Conservation (phyloP, 352 stramenopile genomes). For the Pythium aristosporum region DNA sequence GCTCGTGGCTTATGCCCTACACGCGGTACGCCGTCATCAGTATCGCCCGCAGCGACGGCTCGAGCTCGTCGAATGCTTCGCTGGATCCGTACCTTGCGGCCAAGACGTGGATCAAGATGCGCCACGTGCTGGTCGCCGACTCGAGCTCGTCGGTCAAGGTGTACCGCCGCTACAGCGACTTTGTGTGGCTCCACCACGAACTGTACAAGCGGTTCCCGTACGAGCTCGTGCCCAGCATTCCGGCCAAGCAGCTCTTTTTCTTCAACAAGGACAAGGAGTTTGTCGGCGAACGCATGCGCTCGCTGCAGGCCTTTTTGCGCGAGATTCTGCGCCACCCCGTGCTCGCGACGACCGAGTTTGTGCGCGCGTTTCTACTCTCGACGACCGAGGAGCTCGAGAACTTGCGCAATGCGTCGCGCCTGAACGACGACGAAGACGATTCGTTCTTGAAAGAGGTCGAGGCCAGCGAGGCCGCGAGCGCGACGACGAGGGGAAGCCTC, state of each 20-base stretch:
- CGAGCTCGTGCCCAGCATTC: slow-evolving; percentile 70
- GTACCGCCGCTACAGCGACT: slow-evolving; percentile 85
- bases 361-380: slow-evolving; percentile 70
- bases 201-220: slow-evolving; percentile 69
- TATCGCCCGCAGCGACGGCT: slow-evolving; percentile 51
- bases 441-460: slow-evolving; percentile 39
- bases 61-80: not conserved
- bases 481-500: slow-evolving; percentile 9
- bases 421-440: slow-evolving; percentile 45
- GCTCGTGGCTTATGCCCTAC: slow-evolving; percentile 82
- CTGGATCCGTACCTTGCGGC: slow-evolving; percentile 71
- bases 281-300: slow-evolving; percentile 79
- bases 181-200: slow-evolving; percentile 79
- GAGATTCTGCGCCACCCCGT: slow-evolving; percentile 66
- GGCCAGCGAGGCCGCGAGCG: slow-evolving; percentile 30
- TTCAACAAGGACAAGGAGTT: slow-evolving; percentile 88
- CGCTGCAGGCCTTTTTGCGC: slow-evolving; percentile 77
- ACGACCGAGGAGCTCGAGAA: slow-evolving; percentile 83
- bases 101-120: slow-evolving; percentile 76
- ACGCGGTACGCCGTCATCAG: slow-evolving; percentile 83
- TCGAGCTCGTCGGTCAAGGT: slow-evolving; percentile 77
- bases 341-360: slow-evolving; percentile 67
- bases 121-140: slow-evolving; percentile 55
- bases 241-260: slow-evolving; percentile 80
- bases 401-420: slow-evolving; percentile 47